Base-by-base conservation (phyloP, 2,329 filamentous ascomycete genomes). In the Colletotrichum acutatum region DNA sequence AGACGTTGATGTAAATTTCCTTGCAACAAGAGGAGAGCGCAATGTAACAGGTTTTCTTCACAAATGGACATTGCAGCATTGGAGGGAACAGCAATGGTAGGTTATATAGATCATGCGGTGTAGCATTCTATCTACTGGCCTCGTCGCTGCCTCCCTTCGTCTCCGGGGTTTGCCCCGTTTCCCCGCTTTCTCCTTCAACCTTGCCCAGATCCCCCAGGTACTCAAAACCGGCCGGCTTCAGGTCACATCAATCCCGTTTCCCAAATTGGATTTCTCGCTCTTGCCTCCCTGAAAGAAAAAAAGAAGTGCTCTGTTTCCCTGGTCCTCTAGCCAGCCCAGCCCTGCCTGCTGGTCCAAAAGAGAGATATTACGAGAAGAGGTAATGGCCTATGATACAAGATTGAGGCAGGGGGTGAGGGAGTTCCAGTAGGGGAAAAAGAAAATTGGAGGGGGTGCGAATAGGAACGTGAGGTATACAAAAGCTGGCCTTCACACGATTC, bases 61-160 rank as follows among this genome's bases (percentile, higher is more conserved):
- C 1, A 7, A 34, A 16, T 52, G 49, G 22, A 19, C 16, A 16
- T 4, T 24, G 12, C 14, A 11, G 34, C 30, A 57, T 30, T 14
- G 28, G 22, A 37, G 58, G 58, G 34, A 58, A 34, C 54, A 58
- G 16, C n/a, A 26, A 49, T 32, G 32, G 26, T 49, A 34, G 37
- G 37, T 59, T 59, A 49, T 16, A 34, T 49, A 14, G 22, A 28
- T 69, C 26, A 61, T 56, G 26, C 46, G 63, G 56, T 56, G 49
- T 57, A 37, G 68, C 68, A 71, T 71, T 71, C 68, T 66, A 66
- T 66, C 34, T 34, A 42, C 56, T 66, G 63, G 34, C 61, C 42
- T 49, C 7, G 19, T 49, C 42, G 42, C 8, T 22, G 22, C 19
- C 19, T 49, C 42, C 26, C 2, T 28, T 34, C 16, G 37, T 42